Evolutionary conservation across 805 yeast genomes (phyloP), one percentile per base, ranked within the genome.

Genomic region (Myxozyma lipomycoides): DNA sequence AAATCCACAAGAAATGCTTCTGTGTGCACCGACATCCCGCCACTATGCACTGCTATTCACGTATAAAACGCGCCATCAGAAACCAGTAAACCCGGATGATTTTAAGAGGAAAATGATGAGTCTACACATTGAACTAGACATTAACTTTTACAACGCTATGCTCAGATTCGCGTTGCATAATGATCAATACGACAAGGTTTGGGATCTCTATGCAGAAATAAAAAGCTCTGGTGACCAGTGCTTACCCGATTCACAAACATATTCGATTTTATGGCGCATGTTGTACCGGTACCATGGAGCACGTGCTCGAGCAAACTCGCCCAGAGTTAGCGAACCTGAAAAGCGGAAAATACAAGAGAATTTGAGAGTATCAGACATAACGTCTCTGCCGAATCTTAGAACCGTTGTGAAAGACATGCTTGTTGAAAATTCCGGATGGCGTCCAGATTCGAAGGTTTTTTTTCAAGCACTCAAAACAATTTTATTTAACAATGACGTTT

Each of bases 31-130:
- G 15, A 43, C 37, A n/a, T 38, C 59, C 12, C 48, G 46, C 12
- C 52, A 55, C 32, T 57, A 55, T 34, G 40, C 32, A 5, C 45
- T 52, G n/a, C 45, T 57, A 22, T 21, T 57, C 17, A 45, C 45
- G 34, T 49, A 57, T 28, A 47, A 48, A n/a, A 25, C 39, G n/a
- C 46, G 51, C 15, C 42, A 55, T 19, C 25, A 51, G 4, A 42
- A 53, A n/a, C 24, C 23, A 15, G 42, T 28, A 10, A 36, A 32
- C 15, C 43, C 43, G 3, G 17, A 17, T 4, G 37, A 40, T 4
- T 9, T 57, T 24, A 10, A 52, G 2, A 25, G 19, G 7, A 48
- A 58, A 3, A 53, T 57, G 55, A 30, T 37, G 19, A 19, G 36
- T 18, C 17, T 43, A 26, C 24, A 45, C 10, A 38, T 57, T 4